These are phyloP conservation scores for Singerocomus rubriflavus DNA, from an alignment of 1,284 basidiomycete species.

Conservation along the genomic window DNA sequence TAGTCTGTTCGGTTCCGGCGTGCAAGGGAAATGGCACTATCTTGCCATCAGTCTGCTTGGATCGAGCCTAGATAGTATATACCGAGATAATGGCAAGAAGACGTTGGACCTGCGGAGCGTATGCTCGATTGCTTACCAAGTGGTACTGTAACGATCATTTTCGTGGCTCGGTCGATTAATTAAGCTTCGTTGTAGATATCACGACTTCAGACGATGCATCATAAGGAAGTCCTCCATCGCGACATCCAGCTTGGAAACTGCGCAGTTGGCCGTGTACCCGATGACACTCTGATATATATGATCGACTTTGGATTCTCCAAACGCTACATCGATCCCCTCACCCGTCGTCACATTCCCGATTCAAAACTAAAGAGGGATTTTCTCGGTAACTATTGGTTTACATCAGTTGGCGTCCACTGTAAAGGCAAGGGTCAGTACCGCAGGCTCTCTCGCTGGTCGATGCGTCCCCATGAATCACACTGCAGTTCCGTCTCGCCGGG, in stretches of 20 bases:
- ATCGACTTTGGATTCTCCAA: slow-evolving; percentile 83
- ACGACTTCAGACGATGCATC: slow-evolving; percentile 69
- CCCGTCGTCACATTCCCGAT: slow-evolving; percentile 63
- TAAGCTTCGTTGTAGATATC: slow-evolving; percentile 46
- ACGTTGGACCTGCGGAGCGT: slow-evolving; percentile 66
- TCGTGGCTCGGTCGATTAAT: slow-evolving; percentile 13
- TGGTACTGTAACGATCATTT: slow-evolving; percentile 42
- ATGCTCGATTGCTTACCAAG: slow-evolving; percentile 69
- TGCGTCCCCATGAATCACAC: slow-evolving; percentile 18
- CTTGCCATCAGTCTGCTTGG: slow-evolving; percentile 73
- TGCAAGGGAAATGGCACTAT: slow-evolving; percentile 63
- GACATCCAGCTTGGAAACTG: slow-evolving; percentile 78
- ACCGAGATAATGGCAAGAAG: slow-evolving; percentile 51
- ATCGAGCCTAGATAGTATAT: slow-evolving; percentile 60
- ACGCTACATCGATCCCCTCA: slow-evolving; percentile 61
- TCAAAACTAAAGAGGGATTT: slow-evolving; percentile 65
- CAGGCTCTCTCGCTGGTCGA: slow-evolving; percentile 14
- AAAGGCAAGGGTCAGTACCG: slow-evolving; percentile 56
- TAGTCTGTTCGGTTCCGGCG: slow-evolving; percentile 57
- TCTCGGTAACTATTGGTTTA: slow-evolving; percentile 79
- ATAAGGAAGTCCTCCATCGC: slow-evolving; percentile 65
- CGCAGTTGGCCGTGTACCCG: slow-evolving; percentile 53
- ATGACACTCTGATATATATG: slow-evolving; percentile 68
- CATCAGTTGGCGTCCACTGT: slow-evolving; percentile 71
- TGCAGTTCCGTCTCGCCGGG: slow-evolving; percentile 68